Evolutionary conservation across 768 basidiomycete genomes (phyloP).

Genomic region (Pholiota molesta): DNA sequence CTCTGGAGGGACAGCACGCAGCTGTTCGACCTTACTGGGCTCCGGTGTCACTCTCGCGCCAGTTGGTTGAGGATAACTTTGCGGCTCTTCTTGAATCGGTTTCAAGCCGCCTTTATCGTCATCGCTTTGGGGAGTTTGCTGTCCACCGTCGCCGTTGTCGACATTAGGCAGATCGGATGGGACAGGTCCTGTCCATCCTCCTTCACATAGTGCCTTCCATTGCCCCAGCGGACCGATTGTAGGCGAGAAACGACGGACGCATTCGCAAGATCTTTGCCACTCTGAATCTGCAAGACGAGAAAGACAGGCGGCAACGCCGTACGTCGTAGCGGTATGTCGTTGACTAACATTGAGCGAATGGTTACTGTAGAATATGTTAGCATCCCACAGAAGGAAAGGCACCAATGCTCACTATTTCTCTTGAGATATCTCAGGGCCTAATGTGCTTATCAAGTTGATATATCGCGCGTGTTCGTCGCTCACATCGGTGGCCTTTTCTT

Average conservation of each 20-base stretch:
- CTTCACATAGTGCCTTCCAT: constrained; percentile 77
- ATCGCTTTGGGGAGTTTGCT: neutral
- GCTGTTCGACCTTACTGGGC: constrained; percentile 9
- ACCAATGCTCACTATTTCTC: constrained; percentile 70
- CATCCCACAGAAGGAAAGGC: neutral
- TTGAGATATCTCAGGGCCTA: constrained; percentile 80
- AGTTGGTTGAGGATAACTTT: constrained; percentile 7
- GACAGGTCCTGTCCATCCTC: constrained; percentile 62
- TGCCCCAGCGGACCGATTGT: constrained; percentile 71
- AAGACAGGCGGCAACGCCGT: constrained; percentile 63
- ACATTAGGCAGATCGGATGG: constrained; percentile 47
- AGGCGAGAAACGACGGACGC: constrained; percentile 67
- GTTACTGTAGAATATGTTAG: constrained; percentile 49
- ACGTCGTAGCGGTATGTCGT: constrained; percentile 59
- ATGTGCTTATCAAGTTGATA: constrained; percentile 67
- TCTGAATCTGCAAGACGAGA: constrained; percentile 78
- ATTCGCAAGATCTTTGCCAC: constrained; percentile 74
- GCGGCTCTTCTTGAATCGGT: constrained; percentile 22
- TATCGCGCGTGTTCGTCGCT: constrained; percentile 79
- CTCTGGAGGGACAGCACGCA: constrained; percentile 13
- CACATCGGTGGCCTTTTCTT: constrained; percentile 72
- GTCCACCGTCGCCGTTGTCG: constrained; percentile 15
- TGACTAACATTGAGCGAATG: constrained; percentile 67
- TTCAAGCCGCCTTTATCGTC: constrained; percentile 13
- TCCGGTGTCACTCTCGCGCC: constrained; percentile 14